Evolutionary conservation across 2,329 filamentous ascomycete species (phyloP).

Genomic region (Cladophialophora immunda): DNA sequence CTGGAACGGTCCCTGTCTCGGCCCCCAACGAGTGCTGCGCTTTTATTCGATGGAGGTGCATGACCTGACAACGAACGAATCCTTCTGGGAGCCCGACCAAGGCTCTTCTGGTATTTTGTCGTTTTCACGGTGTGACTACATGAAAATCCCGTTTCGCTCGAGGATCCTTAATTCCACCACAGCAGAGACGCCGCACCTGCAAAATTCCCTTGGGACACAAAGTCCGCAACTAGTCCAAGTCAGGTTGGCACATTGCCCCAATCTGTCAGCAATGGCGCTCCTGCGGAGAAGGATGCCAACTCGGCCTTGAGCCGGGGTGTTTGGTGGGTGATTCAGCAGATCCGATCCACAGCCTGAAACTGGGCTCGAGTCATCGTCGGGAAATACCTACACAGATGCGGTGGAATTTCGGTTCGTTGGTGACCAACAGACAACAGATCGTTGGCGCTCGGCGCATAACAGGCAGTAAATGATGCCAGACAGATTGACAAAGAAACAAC

Average conservation of each 20-base stretch:
- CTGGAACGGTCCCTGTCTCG: constrained; percentile 14
- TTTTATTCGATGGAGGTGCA: background rate
- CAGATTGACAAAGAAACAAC: background rate
- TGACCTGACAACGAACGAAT: background rate
- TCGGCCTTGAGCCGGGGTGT: background rate
- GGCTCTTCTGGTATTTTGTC: background rate
- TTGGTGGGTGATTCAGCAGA: background rate
- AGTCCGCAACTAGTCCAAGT: background rate
- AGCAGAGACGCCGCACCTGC: background rate
- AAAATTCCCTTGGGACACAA: background rate
- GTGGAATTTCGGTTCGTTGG: background rate
- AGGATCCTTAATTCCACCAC: background rate
- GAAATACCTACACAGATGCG: background rate
- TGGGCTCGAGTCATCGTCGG: background rate
- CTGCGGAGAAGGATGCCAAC: background rate
- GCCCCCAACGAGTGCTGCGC: background rate
- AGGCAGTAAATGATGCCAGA: background rate
- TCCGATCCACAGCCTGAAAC: background rate
- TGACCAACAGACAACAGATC: background rate
- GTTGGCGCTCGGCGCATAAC: background rate
- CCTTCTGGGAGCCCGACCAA: background rate
- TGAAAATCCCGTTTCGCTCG: background rate
- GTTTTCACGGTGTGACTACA: background rate
- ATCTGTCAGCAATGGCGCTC: background rate
- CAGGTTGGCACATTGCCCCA: background rate